Base-by-base conservation (phyloP, 2,329 filamentous ascomycete species). In the Balansia obtecta region DNA sequence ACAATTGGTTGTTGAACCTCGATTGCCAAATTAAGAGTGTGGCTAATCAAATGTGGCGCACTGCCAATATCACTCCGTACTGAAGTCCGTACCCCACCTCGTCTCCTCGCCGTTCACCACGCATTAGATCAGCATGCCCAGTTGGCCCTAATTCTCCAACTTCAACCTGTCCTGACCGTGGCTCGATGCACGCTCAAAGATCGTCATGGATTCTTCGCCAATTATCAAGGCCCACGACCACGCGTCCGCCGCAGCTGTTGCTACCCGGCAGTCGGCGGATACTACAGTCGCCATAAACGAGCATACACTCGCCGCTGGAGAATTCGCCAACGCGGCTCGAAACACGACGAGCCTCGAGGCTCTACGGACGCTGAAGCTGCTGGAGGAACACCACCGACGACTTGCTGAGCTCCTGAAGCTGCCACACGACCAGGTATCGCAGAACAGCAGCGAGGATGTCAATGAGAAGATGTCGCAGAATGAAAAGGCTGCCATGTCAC, bases 341-440 rank as follows among this genome's bases (percentile, higher is more conserved):
- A 77, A 70, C 45, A 95, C 88, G 8, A 74, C 72, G 40, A 79
- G 74, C 62, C 63, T 75, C 55, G 76, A 95, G 74, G 91, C 90
- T 13, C 69, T 95, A 46, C 82, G 93, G 48, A 93, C 90, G 10
- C 73, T 98, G 53, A 80, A 79, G 56, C 77, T 97, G 2, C 82
- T 98, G 52, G 88, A 96, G 66, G 77, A 86, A 55, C 88, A 98
- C 65, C 93, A 98, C 65, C 80, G 82, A 57, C 83, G 82, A 54
- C 82, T 97, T 12, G 88, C 90, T 15, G 81, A 85, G 55, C 80
- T 96, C 41, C 79, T 97, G 55, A 85, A 85, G 61, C 78, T 85
- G 42, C 83, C 86, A 38, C 72, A 77, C 39, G 63, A 68, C 8
- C 67, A 68, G 37, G 60, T 64, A 15, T 57, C 66, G 45, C 70